These are phyloP conservation scores for Hypoxylon lienhwacheense DNA, from an alignment of 495 filamentous ascomycete genomes.

Conservation along the genomic window DNA sequence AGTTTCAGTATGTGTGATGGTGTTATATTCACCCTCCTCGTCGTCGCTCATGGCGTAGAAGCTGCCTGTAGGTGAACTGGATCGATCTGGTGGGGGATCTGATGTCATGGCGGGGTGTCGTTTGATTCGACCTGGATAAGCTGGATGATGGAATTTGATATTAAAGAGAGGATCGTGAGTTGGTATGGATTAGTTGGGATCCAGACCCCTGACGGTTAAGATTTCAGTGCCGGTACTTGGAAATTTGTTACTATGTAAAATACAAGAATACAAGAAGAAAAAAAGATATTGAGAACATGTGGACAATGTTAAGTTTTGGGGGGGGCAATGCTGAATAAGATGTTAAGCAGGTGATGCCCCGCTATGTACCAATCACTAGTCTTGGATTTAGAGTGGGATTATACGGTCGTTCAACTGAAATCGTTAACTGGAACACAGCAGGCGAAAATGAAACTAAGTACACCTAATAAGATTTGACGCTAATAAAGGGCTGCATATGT, in stretches of 20 bases:
- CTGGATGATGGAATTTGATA: constrained; percentile 20
- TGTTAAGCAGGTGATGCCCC: constrained; percentile 23
- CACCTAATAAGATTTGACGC: constrained; percentile 8
- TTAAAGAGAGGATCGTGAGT: constrained; percentile 7
- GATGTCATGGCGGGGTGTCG: constrained; percentile 40
- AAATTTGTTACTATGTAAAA: too few relatives aligned
- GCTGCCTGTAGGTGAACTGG: constrained; percentile 77
- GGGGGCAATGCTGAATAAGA: constrained; percentile 14
- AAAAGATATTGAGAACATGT: constrained; percentile 30
- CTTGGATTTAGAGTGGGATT: too few relatives aligned
- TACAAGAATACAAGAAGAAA: too few relatives aligned
- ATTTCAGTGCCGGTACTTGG: constrained; percentile 3
- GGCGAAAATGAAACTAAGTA: constrained; percentile 16
- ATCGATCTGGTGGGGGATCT: constrained; percentile 36
- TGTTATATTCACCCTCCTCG: constrained; percentile 93
- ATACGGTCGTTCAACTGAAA: neutral
- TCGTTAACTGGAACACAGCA: neutral
- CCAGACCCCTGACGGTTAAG: constrained; percentile 3
- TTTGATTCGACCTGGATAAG: constrained; percentile 23
- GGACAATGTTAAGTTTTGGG: constrained; percentile 10
- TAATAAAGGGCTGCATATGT: constrained; percentile 13
- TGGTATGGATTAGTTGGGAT: constrained; percentile 6
- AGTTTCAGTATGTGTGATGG: constrained; percentile 79
- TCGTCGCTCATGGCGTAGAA: constrained; percentile 98
- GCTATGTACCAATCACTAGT: constrained; percentile 17